These are phyloP conservation scores for Podaxis pistillaris DNA, from an alignment of 768 basidiomycete species.

Conservation along the genomic window DNA sequence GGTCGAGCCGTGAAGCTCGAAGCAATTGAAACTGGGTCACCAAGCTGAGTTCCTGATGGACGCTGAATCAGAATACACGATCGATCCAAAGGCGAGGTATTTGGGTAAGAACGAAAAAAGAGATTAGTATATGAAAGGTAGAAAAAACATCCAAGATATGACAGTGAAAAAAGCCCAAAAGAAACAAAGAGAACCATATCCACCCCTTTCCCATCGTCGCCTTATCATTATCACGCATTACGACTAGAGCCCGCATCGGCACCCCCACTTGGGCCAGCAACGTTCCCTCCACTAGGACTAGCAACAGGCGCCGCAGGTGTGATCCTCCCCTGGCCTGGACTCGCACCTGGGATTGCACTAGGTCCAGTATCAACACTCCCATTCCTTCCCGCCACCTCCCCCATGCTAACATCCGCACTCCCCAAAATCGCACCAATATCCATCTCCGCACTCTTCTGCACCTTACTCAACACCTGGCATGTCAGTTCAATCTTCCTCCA, in stretches of 20 bases:
- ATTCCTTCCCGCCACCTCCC: neutral
- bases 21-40: neutral
- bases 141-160: neutral
- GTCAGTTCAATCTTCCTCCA: conserved; percentile 21
- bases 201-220: neutral
- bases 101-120: neutral
- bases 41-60: too few relatives aligned
- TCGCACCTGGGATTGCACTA: neutral
- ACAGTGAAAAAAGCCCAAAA: neutral
- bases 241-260: neutral
- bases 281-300: neutral
- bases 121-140: neutral
- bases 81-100: neutral
- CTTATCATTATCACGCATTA: neutral
- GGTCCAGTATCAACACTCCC: neutral
- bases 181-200: neutral
- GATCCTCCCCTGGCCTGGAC: neutral
- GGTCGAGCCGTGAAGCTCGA: neutral
- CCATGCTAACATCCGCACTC: neutral
- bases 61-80: neutral
- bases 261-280: neutral
- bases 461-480: conserved; percentile 16
- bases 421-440: neutral
- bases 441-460: neutral
- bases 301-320: neutral